Base-by-base conservation (phyloP, 2,329 filamentous ascomycete species). In the Penicillium concentricum region DNA sequence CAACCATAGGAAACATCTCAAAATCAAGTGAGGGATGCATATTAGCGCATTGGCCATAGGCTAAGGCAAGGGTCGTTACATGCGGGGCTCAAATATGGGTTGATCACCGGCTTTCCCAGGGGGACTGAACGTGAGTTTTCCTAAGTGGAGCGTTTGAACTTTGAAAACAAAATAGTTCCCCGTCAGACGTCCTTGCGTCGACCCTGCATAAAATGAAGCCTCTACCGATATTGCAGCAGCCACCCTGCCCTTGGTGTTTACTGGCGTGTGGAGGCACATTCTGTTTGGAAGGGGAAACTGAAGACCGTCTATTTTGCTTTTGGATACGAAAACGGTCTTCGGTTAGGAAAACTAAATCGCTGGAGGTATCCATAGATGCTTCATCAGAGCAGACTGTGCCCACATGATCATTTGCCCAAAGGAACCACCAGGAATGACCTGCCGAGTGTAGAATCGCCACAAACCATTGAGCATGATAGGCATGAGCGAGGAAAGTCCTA, bases 1-100 rank as follows among this genome's bases (percentile, higher is more conserved):
- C 7, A 45, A 35, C 7, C 15, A 26, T 5, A 18, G 1, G 38
- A 5, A 20, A 10, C 4, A 34, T n/a, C 10, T 24, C 28, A 8
- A 54, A 53, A 20, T 26, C 37, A 41, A 26, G 43, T 8, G 32
- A 35, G 38, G 42, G 42, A 32, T 38, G 47, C 47, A 42, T 34
- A 20, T 50, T 46, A 28, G 15, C n/a, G 50, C 39, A 52, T 22
- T 22, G 32, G 10, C 41, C 15, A 32, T 38, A 47, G 41, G 42
- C 30, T 20, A 12, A 58, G 41, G 54, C 35, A 63, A 57, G 54
- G 58, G 58, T 38, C 32, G 15, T 34, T 22, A 35, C 28, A 26
- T 42, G 41, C 45, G 41, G 42, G 6, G 10, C 44, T 30, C 3
- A 5, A 24, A 35, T n/a, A 8, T 43, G 30, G 26, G 32, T 45